Evolutionary conservation across 768 basidiomycete genomes (phyloP).

Genomic region (Omphalotus guepiniiformis): DNA sequence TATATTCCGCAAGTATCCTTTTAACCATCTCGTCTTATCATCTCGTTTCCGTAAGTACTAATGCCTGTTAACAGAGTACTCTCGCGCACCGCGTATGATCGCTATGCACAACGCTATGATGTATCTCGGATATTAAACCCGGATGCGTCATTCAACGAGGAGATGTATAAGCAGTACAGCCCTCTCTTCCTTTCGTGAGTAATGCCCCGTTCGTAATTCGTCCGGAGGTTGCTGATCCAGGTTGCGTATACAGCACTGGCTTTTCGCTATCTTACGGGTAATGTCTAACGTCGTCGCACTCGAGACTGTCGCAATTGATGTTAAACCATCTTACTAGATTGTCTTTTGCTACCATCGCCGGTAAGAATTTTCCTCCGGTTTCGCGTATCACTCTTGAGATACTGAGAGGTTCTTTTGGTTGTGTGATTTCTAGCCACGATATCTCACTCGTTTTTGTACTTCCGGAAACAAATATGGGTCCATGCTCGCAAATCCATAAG

Average conservation of each 20-base stretch:
- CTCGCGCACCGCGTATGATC: constrained; percentile 53
- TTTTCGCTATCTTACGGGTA: constrained; percentile 52
- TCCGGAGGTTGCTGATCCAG: too few relatives aligned
- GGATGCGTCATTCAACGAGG: constrained; percentile 35
- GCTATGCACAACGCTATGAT: constrained; percentile 45
- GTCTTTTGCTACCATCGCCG: constrained; percentile 62
- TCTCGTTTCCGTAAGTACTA: constrained; percentile 21
- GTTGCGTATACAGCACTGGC: constrained; percentile 35
- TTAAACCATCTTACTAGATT: constrained; percentile 19
- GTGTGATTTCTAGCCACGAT: constrained; percentile 1
- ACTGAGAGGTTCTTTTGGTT: too few relatives aligned
- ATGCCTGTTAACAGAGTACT: constrained; percentile 34
- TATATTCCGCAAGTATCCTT: constrained; percentile 47
- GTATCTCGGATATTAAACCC: constrained; percentile 37
- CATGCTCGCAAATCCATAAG: constrained; percentile 45
- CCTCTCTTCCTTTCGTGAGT: constrained; percentile 44
- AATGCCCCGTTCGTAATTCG: background rate
- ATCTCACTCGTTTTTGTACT: constrained; percentile 30
- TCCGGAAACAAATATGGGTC: constrained; percentile 47
- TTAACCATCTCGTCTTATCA: constrained; percentile 2
- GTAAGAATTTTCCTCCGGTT: constrained; percentile 20
- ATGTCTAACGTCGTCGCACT: constrained; percentile 13
- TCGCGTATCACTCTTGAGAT: too few relatives aligned
- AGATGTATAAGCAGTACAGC: constrained; percentile 43
- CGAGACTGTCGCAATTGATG: background rate